Conservation (phyloP, 1,139 yeast genomes). For the Nadsonia commutata region DNA sequence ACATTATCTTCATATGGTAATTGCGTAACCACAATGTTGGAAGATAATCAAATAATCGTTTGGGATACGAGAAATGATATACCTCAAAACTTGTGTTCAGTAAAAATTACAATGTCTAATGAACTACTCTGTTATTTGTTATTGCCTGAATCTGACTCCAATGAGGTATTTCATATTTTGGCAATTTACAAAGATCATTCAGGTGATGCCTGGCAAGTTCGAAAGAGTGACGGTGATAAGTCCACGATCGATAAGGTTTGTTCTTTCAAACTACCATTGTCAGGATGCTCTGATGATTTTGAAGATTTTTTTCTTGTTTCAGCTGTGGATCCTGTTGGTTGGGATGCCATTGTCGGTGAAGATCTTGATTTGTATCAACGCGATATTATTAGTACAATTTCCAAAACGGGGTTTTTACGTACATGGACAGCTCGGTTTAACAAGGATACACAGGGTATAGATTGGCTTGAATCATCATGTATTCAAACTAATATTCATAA, state of each 20-base stretch:
- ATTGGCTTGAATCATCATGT: conserved; percentile 38
- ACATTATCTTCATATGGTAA: conserved; percentile 43
- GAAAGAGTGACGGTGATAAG: conserved; percentile 2
- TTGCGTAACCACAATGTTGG: conserved; percentile 29
- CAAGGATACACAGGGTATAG: conserved; percentile 4
- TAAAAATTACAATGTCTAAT: conserved; percentile 10
- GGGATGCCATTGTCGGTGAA: conserved; percentile 25
- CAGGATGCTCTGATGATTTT: conserved; percentile 8
- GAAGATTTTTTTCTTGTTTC: conserved; percentile 34
- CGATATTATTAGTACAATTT: conserved; percentile 45
- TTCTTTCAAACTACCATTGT: conserved; percentile 5
- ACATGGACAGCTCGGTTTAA: conserved; percentile 26
- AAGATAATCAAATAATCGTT: conserved; percentile 32
- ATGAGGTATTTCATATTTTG: conserved; percentile 29
- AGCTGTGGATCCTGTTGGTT: conserved; percentile 56
- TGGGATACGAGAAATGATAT: conserved; percentile 35
- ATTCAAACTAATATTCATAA: conserved; percentile 42
- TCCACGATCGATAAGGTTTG: conserved; percentile 11
- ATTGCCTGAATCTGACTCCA: conserved; percentile 30
- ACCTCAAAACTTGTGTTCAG: conserved; percentile 10
- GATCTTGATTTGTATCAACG: conserved; percentile 27
- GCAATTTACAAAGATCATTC: conserved; percentile 23
- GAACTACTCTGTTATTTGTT: conserved; percentile 30
- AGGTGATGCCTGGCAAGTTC: conserved; percentile 13
- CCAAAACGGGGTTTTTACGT: conserved; percentile 39